Base-by-base conservation (phyloP, 1,284 basidiomycete species). In the Ceratobasidium papillatum region DNA sequence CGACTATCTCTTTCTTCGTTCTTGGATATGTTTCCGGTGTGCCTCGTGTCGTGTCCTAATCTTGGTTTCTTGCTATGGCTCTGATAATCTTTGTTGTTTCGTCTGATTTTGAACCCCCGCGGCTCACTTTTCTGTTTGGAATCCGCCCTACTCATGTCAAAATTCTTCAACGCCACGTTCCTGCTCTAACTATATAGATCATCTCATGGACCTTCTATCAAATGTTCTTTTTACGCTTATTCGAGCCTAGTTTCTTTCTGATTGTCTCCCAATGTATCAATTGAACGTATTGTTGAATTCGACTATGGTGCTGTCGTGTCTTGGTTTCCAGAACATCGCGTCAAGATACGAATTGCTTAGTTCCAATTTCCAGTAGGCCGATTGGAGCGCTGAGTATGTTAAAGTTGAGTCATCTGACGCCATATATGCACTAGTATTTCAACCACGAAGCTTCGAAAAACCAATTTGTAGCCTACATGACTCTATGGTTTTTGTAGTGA, bases 241-340 rank as follows among this genome's bases (percentile, higher is more conserved):
- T 52, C 32, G 43, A 52, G 32, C 19, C 25, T 36, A 17, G 22
- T 51, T 49, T 34, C 11, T 32, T 65, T 49, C 45, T 51, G 11
- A 49, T 64, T 64, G 34, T 41, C 27, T 64, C 25, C 41, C 62
- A 45, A 47, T 65, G 63, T 65, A 65, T 65, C 63, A 65, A 52
- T 25, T 45, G 27, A 51, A 65, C 3, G 14, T 22, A 27, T 14
- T n/a, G 30, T n/a, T 62, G 61, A 62, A 62, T 45, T 9, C 1
- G 12, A 43, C 32, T 17, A 14, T 32, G 27, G 9, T 52, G 25
- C 25, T 5, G 5, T 41, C 38, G 38, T 5, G 14, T 41, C 38
- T 5, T 5, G 38, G 14, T 41, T n/a, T n/a, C n/a, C n/a, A n/a
- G n/a, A 41, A 41, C 38, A 41, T 14, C 38, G 14, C 38, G n/a